Conservation (phyloP, 805 yeast genomes). For the Candida argentea region DNA sequence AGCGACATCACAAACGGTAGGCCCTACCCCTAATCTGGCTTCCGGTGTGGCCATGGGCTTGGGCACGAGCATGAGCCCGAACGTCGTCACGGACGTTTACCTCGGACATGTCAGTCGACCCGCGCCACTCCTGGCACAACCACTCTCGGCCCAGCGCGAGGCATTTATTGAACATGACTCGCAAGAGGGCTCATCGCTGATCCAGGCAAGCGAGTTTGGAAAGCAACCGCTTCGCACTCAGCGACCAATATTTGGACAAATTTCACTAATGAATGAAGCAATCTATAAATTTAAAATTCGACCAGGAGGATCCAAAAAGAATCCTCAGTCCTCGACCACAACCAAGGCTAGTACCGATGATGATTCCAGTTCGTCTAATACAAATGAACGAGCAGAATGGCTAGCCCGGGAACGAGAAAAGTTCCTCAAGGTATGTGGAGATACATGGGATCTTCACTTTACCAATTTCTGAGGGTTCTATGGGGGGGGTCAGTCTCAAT, state of each 20-base stretch:
- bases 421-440: slow-evolving; percentile 32
- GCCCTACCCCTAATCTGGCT: neutral
- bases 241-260: slow-evolving; percentile 20
- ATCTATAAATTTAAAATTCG: slow-evolving; percentile 17
- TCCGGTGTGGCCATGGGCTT: slow-evolving; percentile 2
- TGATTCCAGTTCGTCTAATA: no score
- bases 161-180: no score
- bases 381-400: slow-evolving; percentile 4
- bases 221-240: slow-evolving; percentile 8
- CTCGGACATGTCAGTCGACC: slow-evolving; percentile 34
- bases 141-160: slow-evolving; percentile 38
- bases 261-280: slow-evolving; percentile 26
- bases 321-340: no score
- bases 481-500: no score
- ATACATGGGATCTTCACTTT: slow-evolving; percentile 37
- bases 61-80: slow-evolving; percentile 5
- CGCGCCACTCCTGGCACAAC: slow-evolving; percentile 44
- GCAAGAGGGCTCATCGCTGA: no score
- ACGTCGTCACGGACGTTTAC: slow-evolving; percentile 40
- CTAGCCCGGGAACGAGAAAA: slow-evolving; percentile 23
- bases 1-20: neutral
- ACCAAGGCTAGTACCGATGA: no score
- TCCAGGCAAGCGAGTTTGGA: slow-evolving; percentile 20
- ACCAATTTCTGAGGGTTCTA: no score
- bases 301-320: neutral